Evolutionary conservation across 495 filamentous ascomycete genomes (phyloP).

Genomic region (Oidiodendron maius): DNA sequence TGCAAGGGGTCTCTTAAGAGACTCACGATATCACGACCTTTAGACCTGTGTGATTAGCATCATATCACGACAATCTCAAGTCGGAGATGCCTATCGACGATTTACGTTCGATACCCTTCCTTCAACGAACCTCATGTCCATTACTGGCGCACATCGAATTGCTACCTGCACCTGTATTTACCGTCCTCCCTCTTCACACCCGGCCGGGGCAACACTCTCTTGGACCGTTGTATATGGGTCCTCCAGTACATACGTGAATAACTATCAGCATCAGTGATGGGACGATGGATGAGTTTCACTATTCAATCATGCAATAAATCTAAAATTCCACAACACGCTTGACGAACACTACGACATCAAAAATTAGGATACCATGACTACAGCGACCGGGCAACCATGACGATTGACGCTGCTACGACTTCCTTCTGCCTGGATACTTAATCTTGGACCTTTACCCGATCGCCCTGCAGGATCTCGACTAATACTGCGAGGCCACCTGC

Average conservation of each 20-base stretch:
- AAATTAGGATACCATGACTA: slow-evolving; percentile 24
- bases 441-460: neutral
- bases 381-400: slow-evolving; percentile 30
- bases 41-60: slow-evolving; percentile 9
- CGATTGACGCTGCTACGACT: slow-evolving; percentile 24
- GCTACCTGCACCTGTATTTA: slow-evolving; percentile 2
- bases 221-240: neutral
- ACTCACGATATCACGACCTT: slow-evolving; percentile 21
- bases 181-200: neutral
- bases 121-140: neutral
- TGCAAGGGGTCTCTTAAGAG: slow-evolving; percentile 6
- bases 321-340: neutral
- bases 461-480: slow-evolving; percentile 3
- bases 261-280: neutral
- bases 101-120: neutral
- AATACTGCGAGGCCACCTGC: neutral
- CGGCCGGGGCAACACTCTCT: neutral
- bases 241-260: slow-evolving; percentile 1
- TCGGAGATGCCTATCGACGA: slow-evolving; percentile 1
- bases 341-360: slow-evolving; percentile 7
- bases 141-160: neutral
- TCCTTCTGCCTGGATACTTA: slow-evolving; percentile 6
- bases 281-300: slow-evolving; percentile 2
- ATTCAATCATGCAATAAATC: neutral
- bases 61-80: slow-evolving; percentile 10